Evolutionary conservation across 2,329 filamentous ascomycete genomes (phyloP), one percentile per base, ranked within the genome.

Genomic region (Rutstroemia sp.): DNA sequence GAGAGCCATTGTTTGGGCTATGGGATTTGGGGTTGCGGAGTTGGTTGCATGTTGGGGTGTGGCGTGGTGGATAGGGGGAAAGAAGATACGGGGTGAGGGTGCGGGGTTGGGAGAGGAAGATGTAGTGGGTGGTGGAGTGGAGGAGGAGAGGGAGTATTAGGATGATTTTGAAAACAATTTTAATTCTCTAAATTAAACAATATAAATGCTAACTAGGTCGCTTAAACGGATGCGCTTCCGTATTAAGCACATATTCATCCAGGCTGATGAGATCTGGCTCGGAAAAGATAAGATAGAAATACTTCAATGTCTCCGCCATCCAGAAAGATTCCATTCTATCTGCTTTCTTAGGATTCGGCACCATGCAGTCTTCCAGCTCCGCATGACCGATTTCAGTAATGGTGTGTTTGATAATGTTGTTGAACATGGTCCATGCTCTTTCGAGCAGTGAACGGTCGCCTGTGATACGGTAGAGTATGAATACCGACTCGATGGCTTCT

Each of bases 401-500:
- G 2, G 73, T 74, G 54, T 71, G 69, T 37, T 69, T 72, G 16
- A 73, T 71, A 52, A 77, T 76, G 49, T 66, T 71, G 46, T 72
- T 65, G 61, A 77, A 78, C 74, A 77, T 77, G 39, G 69, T 71
- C 75, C 75, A 78, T 1, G 73, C 75, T 1, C 69, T 68, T 37
- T 77, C 74, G 49, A 72, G 71, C 48, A 72, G 65, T 6, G 61
- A 49, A 21, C 54, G 49, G 39, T 67, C 62, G 1, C 61, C 66
- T 16, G 66, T 68, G 2, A 69, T 58, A 2, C 66, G 66, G 49
- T 67, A 67, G 74, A 87, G 79, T 66, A 85, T 79, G 71, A 83
- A 87, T 8, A 87, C 79, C 4, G 80, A 84, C 68, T 87, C 83
- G 51, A 86, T 85, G 4, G 82, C 83, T 69, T 86, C 83, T 8